Evolutionary conservation across 495 filamentous ascomycete genomes (phyloP).

Genomic region (Annulohypoxylon bovei): DNA sequence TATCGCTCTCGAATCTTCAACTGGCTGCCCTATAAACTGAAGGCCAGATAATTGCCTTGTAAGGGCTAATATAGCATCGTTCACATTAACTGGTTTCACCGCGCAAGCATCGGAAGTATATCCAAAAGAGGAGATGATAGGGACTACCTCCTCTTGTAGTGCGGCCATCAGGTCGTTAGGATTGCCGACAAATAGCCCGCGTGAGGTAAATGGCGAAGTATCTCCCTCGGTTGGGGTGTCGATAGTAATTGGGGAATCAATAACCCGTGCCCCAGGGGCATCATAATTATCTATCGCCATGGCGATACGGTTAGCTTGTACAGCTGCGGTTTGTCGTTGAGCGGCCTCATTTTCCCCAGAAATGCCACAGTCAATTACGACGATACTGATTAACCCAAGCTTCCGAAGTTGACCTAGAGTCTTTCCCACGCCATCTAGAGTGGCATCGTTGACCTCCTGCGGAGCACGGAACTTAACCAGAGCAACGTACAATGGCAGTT

Average conservation of each 20-base stretch:
- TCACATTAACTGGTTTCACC: slow-evolving; percentile 64
- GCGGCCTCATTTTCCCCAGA: slow-evolving; percentile 41
- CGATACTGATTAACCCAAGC: slow-evolving; percentile 80
- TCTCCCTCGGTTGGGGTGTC: slow-evolving; percentile 15
- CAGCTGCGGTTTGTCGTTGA: slow-evolving; percentile 50
- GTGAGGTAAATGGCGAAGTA: slow-evolving; percentile 41
- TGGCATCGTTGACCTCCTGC: slow-evolving; percentile 71
- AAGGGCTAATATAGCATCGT: slow-evolving; percentile 77
- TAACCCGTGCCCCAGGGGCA: slow-evolving; percentile 70
- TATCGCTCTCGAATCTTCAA: slow-evolving; percentile 58
- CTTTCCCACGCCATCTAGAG: slow-evolving; percentile 77
- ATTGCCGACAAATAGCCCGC: slow-evolving; percentile 52
- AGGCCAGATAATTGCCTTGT: slow-evolving; percentile 76
- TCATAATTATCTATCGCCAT: slow-evolving; percentile 74
- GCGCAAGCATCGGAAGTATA: slow-evolving; percentile 69
- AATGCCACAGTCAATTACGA: slow-evolving; percentile 78
- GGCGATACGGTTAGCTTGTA: slow-evolving; percentile 79
- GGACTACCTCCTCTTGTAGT: slow-evolving; percentile 78
- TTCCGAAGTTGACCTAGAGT: slow-evolving; percentile 84
- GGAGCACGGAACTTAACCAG: slow-evolving; percentile 84
- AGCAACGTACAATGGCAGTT: slow-evolving; percentile 76
- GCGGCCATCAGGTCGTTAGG: slow-evolving; percentile 71
- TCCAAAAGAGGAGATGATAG: slow-evolving; percentile 77
- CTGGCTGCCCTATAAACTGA: slow-evolving; percentile 48
- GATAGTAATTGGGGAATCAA: slow-evolving; percentile 70